phyloP scores from a whole-genome alignment of 2,329 filamentous ascomycete species.

The Dryadomyces quercus-mongolicae region DNA sequence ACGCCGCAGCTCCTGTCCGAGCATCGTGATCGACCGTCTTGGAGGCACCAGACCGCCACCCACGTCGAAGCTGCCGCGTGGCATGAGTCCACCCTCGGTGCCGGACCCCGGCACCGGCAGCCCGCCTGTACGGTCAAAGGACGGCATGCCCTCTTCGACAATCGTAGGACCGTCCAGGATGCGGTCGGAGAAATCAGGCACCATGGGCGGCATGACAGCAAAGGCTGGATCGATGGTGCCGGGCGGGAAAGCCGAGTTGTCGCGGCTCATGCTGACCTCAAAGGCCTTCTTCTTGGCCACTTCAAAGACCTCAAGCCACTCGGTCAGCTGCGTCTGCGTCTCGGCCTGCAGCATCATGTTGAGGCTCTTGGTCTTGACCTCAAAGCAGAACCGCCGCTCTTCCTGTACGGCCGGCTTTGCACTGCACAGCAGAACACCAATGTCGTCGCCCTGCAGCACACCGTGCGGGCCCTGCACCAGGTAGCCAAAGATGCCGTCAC shows the following conservation, averaged over 20 bases:
- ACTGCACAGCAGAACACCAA: conserved; percentile 87
- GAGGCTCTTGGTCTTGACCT: conserved; percentile 94
- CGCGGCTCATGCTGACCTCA: conserved; percentile 52
- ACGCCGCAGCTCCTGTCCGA: conserved; percentile 36
- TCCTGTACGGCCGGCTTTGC: conserved; percentile 84
- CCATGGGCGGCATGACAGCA: conserved; percentile 76
- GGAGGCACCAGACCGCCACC: conserved; percentile 23
- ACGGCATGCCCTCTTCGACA: conserved; percentile 11
- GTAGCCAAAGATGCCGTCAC: conserved; percentile 93
- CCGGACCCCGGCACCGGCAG: conserved; percentile 48
- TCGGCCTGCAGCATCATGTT: conserved; percentile 85
- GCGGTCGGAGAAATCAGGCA: conserved; percentile 84
- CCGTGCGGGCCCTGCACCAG: conserved; percentile 73
- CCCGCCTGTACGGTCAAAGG: conserved; percentile 48
- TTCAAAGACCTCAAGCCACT: conserved; percentile 91
- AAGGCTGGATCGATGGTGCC: conserved; percentile 64
- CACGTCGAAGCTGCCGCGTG: conserved; percentile 62
- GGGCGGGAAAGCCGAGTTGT: conserved; percentile 27
- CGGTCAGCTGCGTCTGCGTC: conserved; percentile 80
- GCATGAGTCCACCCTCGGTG: conserved; percentile 53
- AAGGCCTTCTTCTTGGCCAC: conserved; percentile 87
- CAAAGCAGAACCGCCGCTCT: conserved; percentile 92
- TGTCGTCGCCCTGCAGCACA: conserved; percentile 91
- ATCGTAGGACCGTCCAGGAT: conserved; percentile 31
- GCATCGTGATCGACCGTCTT: conserved; percentile 43